These are phyloP conservation scores for Blastobotrys arbuscula DNA, from an alignment of 1,139 yeast species.

Conservation along the genomic window DNA sequence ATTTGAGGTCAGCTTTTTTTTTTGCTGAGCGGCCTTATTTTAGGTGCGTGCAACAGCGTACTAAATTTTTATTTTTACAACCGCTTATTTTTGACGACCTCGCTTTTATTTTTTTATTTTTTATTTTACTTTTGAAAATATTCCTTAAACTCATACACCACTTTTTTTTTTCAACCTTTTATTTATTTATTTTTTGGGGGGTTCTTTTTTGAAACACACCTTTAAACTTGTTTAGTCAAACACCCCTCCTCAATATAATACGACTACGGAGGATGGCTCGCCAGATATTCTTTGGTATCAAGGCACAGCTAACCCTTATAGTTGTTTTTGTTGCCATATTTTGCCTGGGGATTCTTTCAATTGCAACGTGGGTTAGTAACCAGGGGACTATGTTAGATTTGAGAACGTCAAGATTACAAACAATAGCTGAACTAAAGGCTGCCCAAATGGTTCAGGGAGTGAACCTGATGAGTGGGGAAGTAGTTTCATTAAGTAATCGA, in stretches of 20 bases:
- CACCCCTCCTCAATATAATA: not conserved
- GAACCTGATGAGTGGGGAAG: slow-evolving; percentile 59
- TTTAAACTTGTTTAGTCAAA: not conserved
- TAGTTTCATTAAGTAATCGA: slow-evolving; percentile 27
- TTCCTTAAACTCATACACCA: not conserved
- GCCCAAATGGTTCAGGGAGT: slow-evolving; percentile 72
- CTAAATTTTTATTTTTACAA: too few species aligned
- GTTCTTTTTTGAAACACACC: not conserved
- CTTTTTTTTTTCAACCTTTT: not conserved
- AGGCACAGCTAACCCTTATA: slow-evolving; percentile 62
- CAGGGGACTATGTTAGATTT: slow-evolving; percentile 55
- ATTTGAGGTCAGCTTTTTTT: too few species aligned
- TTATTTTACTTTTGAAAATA: not conserved
- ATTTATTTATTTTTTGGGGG: not conserved
- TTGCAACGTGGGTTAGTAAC: slow-evolving; percentile 59
- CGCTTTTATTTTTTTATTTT: not conserved
- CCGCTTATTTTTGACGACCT: not conserved
- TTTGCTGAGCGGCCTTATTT: too few species aligned
- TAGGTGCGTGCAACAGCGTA: too few species aligned
- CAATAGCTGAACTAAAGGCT: slow-evolving; percentile 75
- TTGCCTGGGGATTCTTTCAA: slow-evolving; percentile 63
- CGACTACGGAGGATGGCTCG: not conserved
- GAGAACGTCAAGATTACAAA: slow-evolving; percentile 64
- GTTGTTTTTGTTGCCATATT: slow-evolving; percentile 68
- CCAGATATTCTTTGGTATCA: slow-evolving; percentile 28